Base-by-base conservation (phyloP, 2,329 filamentous ascomycete genomes). In the Pseudogymnoascus sp. region DNA sequence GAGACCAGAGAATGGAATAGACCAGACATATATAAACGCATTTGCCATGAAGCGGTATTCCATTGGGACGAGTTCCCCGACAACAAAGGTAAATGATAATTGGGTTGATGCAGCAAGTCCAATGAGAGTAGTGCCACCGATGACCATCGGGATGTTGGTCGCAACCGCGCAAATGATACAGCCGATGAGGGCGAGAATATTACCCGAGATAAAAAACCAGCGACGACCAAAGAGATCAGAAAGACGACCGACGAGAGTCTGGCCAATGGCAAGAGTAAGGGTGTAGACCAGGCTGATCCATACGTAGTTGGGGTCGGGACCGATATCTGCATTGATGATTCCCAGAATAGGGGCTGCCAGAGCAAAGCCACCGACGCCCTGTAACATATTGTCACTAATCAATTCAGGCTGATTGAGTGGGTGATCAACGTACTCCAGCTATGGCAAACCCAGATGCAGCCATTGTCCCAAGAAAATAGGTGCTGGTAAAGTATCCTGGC, bases 21-120 rank as follows among this genome's bases (percentile, higher is more conserved):
- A 70, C 31, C 71, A 69, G 43, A 73, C 58, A 65, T 74, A 76
- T 26, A 74, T 69, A 59, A 70, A 69, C 8, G 70, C 68, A 59
- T 72, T 72, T 26, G 70, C 72, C 8, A 68, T 52, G 43, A 72
- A 70, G 33, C 75, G 74, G 26, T 71, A 65, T 65, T 73, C 73
- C 67, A 74, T 76, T 10, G 74, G 73, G 6, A 76, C 74, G 19
- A 77, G 69, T 66, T 78, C 76, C 12, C 69, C 71, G 62, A 75
- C 68, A 31, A 74, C 70, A 52, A 72, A 73, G 61, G 68, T 70
- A 70, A 74, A 77, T 14, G 72, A 74, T 21, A 76, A 68, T 65
- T 77, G 75, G 2, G 71, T 70, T 6, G 74, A 66, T 4, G 71
- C 72, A 4, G 74, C 74, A 11, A 75, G 68, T 21, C 76, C 77